phyloP scores from a whole-genome alignment of 2,329 filamentous ascomycete genomes.

The Fonsecaea pedrosoi region DNA sequence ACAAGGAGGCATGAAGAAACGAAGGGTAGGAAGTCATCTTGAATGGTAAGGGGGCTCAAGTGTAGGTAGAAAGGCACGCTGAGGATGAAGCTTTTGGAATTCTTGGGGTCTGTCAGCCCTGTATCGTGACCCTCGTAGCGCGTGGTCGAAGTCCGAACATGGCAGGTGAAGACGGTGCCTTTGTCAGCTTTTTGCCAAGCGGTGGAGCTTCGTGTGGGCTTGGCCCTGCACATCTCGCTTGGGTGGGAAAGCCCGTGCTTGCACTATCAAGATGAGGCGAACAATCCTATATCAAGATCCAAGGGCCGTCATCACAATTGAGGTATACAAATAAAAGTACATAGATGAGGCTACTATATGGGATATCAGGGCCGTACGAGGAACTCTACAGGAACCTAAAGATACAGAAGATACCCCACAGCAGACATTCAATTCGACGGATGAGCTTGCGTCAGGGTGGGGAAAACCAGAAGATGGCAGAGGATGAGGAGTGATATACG shows the following conservation, averaged over 20 bases:
- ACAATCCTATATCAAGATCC: background rate
- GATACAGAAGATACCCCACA: background rate
- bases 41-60: background rate
- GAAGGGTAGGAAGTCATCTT: background rate
- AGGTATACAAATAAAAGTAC: background rate
- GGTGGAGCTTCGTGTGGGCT: background rate
- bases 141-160: background rate
- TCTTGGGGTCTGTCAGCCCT: background rate
- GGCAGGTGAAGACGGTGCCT: background rate
- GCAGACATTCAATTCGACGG: background rate
- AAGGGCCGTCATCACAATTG: background rate
- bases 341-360: background rate
- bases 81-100: background rate
- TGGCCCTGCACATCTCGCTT: constrained; percentile 8
- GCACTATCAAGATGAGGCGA: background rate
- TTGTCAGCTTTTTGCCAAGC: background rate
- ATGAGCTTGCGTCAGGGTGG: background rate
- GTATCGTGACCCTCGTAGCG: background rate
- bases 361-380: background rate
- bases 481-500: background rate
- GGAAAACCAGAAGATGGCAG: background rate
- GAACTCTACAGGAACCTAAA: too few species aligned
- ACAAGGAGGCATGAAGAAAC: background rate
- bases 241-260: background rate
- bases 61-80: too few species aligned